phyloP scores from a whole-genome alignment of 257 asterid species.

The Mitragyna speciosa region DNA sequence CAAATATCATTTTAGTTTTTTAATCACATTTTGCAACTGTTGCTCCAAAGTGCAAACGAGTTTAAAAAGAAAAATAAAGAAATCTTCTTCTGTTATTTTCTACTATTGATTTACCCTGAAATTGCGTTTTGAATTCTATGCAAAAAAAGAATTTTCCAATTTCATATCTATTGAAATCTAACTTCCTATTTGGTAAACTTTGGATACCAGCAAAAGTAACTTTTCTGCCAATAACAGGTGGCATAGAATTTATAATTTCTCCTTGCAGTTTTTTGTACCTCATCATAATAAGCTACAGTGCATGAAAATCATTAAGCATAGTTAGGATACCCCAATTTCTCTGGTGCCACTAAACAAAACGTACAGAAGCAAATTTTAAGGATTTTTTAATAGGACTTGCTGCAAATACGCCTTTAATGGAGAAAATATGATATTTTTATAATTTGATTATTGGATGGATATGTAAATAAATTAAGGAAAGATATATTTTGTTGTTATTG shows the following conservation, averaged over 20 bases:
- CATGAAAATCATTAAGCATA: not conserved
- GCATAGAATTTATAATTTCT: not conserved
- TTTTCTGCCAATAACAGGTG: not conserved
- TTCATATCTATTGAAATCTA: not conserved
- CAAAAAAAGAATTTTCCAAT: not conserved
- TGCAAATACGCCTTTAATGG: not conserved
- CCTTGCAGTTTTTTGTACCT: not conserved
- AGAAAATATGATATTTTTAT: not conserved
- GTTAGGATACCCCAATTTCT: not conserved
- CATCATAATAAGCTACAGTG: not conserved
- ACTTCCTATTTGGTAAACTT: not conserved
- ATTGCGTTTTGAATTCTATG: too few relatives aligned
- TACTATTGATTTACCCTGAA: not conserved
- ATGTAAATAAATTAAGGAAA: not conserved
- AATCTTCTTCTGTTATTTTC: not conserved
- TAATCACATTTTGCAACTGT: too few relatives aligned
- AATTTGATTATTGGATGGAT: not conserved
- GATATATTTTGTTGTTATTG: not conserved
- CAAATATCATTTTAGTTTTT: too few relatives aligned
- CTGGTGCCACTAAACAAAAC: not conserved
- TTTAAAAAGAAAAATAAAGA: too few relatives aligned
- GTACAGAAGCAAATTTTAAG: not conserved
- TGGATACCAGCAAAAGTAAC: not conserved
- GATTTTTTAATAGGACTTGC: not conserved
- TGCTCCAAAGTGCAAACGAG: not conserved